These are phyloP conservation scores for Vitis hybrid DNA, from an alignment of 177 flowering plant genomes.

Conservation along the genomic window DNA sequence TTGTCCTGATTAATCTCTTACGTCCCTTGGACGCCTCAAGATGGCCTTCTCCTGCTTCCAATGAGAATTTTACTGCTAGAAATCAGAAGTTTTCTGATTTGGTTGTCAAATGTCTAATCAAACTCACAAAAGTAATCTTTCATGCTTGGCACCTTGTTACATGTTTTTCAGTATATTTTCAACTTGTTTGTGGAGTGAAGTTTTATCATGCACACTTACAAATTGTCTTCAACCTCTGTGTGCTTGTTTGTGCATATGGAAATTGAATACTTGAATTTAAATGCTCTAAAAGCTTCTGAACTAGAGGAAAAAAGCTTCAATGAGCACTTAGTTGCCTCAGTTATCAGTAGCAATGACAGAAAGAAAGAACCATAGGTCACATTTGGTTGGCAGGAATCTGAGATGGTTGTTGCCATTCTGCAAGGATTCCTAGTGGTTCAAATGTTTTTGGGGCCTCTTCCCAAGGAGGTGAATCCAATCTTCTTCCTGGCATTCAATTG, in stretches of 20 bases:
- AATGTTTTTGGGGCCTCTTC: too few relatives aligned
- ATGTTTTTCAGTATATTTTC: background rate
- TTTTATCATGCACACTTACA: background rate
- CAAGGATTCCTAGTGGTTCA: too few relatives aligned
- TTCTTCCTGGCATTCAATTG: too few relatives aligned
- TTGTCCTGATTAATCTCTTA: constrained; percentile 83
- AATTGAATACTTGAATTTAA: too few relatives aligned
- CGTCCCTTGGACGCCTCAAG: constrained; percentile 93
- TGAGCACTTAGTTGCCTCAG: too few relatives aligned
- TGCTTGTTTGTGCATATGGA: background rate
- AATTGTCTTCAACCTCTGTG: background rate
- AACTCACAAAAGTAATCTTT: constrained; percentile 82
- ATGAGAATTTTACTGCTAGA: constrained; percentile 65
- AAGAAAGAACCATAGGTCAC: too few relatives aligned
- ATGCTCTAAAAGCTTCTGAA: too few relatives aligned
- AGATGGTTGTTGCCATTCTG: too few relatives aligned
- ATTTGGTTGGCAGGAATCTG: too few relatives aligned
- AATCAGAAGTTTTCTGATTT: constrained; percentile 95
- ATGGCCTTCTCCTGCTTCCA: constrained; percentile 85
- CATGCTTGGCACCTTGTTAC: background rate
- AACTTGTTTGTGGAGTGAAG: background rate
- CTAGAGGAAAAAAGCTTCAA: too few relatives aligned
- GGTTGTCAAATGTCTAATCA: constrained; percentile 93
- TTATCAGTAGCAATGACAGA: too few relatives aligned
- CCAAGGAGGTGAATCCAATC: too few relatives aligned